Evolutionary conservation across 2,329 filamentous ascomycete genomes (phyloP).

Genomic region (Helotiales sp.): DNA sequence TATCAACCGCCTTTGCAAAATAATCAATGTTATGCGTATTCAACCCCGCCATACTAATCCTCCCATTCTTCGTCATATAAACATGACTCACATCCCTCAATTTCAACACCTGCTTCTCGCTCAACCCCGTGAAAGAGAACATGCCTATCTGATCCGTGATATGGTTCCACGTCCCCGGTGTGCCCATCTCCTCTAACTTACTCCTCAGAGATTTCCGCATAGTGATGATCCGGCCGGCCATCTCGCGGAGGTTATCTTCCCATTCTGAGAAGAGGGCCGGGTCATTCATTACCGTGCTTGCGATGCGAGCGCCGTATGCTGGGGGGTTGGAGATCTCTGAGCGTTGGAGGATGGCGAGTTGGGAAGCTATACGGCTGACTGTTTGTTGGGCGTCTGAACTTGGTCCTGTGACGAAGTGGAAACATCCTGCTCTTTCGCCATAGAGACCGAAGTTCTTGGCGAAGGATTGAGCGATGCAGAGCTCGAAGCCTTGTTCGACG

Average conservation of each 20-base stretch:
- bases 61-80: conserved; percentile 97
- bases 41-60: conserved; percentile 97
- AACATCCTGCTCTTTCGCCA: conserved; percentile 91
- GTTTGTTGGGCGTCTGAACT: conserved; percentile 62
- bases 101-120: conserved; percentile 70
- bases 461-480: conserved; percentile 88
- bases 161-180: conserved; percentile 92
- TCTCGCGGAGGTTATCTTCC: conserved; percentile 84
- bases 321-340: conserved; percentile 98
- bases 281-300: conserved; percentile 82
- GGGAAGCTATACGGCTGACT: conserved; percentile 70
- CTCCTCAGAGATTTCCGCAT: conserved; percentile 80
- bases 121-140: conserved; percentile 91
- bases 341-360: conserved; percentile 91
- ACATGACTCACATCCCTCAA: conserved; percentile 71
- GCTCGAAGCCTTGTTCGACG: conserved; percentile 84
- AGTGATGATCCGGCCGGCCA: conserved; percentile 91
- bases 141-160: conserved; percentile 99
- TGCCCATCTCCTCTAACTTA: conserved; percentile 81
- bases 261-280: conserved; percentile 80
- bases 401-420: conserved; percentile 86
- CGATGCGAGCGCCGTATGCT: conserved; percentile 89
- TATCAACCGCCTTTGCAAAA: conserved; percentile 85
- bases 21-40: conserved; percentile 93
- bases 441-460: conserved; percentile 99